phyloP scores from a whole-genome alignment of 306 rosid genomes.

The Gynostemma pentaphyllum region DNA sequence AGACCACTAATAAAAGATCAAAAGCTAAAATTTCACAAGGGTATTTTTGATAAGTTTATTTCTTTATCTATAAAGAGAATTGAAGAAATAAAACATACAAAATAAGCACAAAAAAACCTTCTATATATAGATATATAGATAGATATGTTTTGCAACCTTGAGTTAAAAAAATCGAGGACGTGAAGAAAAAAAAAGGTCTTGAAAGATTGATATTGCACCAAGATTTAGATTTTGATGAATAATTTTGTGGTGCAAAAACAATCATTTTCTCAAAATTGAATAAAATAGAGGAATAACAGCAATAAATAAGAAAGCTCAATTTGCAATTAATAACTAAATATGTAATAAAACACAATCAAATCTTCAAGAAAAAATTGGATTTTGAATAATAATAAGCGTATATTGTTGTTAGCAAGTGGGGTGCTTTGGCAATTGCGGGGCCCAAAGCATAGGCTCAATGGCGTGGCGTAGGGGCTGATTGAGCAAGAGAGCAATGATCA shows the following conservation, averaged over 20 bases:
- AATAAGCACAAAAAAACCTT: background rate
- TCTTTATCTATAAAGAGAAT: background rate
- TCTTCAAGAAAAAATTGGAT: background rate
- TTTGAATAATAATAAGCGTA: background rate
- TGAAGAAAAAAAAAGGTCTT: background rate
- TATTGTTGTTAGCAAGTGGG: constrained; percentile 9
- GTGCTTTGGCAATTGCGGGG: constrained; percentile 1
- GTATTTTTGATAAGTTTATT: background rate
- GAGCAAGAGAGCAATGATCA: constrained; percentile 3
- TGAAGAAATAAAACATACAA: background rate
- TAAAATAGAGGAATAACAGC: background rate
- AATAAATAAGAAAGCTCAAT: background rate
- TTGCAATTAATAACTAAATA: background rate
- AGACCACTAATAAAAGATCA: background rate
- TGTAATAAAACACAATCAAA: background rate
- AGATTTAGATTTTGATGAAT: background rate
- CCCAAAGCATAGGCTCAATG: background rate
- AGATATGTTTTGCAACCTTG: background rate
- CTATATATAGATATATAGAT: no score
- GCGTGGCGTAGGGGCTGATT: background rate
- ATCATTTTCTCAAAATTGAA: constrained; percentile 5
- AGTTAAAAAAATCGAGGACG: background rate
- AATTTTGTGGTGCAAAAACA: background rate
- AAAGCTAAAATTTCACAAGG: background rate
- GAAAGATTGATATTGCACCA: background rate